These are phyloP conservation scores for Coemansia sp. DNA, from an alignment of 192 early-diverging fungal species.

Conservation along the genomic window DNA sequence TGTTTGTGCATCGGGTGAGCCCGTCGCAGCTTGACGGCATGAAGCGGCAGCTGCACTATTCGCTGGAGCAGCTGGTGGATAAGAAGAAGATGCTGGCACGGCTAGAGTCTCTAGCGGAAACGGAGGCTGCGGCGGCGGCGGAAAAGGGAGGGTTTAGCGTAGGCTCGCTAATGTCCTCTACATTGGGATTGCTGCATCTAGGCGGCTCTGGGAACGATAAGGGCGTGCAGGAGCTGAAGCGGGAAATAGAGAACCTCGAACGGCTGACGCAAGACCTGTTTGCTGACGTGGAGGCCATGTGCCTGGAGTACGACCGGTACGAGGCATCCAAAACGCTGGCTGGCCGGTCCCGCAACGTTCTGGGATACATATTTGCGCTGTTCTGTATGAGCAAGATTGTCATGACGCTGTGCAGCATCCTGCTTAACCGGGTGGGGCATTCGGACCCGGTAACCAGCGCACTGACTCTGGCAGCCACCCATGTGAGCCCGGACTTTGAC, in stretches of 20 bases:
- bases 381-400: conserved; percentile 90
- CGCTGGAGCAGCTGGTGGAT: conserved; percentile 61
- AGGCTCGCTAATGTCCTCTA: conserved; percentile 22
- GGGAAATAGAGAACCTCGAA: conserved; percentile 56
- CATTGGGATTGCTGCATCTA: conserved; percentile 25
- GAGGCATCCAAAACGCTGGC: conserved; percentile 66
- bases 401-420: conserved; percentile 75
- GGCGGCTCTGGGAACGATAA: conserved; percentile 14
- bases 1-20: conserved; percentile 69
- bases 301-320: conserved; percentile 66
- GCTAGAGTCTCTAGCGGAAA: conserved; percentile 28
- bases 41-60: conserved; percentile 67
- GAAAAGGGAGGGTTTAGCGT: conserved; percentile 3
- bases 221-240: conserved; percentile 32
- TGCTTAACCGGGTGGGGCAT: conserved; percentile 70
- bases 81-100: conserved; percentile 64
- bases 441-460: conserved; percentile 81
- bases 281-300: conserved; percentile 77
- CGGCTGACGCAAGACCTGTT: conserved; percentile 68
- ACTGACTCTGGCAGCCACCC: conserved; percentile 68
- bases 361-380: conserved; percentile 83
- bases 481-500: conserved; percentile 68
- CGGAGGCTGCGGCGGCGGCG: conserved; percentile 20
- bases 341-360: conserved; percentile 74
- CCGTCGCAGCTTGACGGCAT: conserved; percentile 55